Percentiles rank a stretch among this genome's conserved stretches.
These are phyloP conservation scores for Pseudopithomyces chartarum DNA, from an alignment of 2,329 filamentous ascomycete species.

Conservation along the genomic window DNA sequence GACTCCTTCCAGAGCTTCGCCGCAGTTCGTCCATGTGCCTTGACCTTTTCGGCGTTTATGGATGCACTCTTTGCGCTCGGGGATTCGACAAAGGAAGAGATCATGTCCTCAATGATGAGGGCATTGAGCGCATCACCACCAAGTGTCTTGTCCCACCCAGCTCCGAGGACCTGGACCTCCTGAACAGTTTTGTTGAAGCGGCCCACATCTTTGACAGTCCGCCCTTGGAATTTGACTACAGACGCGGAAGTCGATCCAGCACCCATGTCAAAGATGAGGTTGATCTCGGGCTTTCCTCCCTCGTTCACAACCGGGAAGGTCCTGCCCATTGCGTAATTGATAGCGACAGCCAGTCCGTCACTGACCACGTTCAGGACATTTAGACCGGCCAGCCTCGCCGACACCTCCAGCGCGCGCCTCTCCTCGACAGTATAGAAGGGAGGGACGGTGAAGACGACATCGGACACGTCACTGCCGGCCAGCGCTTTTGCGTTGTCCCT, in stretches of 20 bases:
- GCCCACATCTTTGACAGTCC: constrained; percentile 86
- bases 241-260: constrained; percentile 92
- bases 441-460: constrained; percentile 87
- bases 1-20: constrained; percentile 94
- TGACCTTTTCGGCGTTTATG: constrained; percentile 67
- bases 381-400: constrained; percentile 85
- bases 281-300: constrained; percentile 84
- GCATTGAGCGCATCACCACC: constrained; percentile 90
- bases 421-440: constrained; percentile 90
- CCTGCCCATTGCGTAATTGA: constrained; percentile 92
- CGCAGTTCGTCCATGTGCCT: constrained; percentile 79
- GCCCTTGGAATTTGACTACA: constrained; percentile 85
- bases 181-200: constrained; percentile 97
- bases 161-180: constrained; percentile 86
- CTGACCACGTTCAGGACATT: constrained; percentile 84
- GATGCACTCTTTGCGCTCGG: constrained; percentile 65
- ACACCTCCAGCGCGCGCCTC: constrained; percentile 81
- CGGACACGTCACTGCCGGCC: constrained; percentile 77
- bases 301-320: constrained; percentile 85
- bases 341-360: constrained; percentile 87
- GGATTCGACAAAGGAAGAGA: constrained; percentile 76
- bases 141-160: constrained; percentile 86
- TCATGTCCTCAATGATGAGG: constrained; percentile 87
- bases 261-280: constrained; percentile 97
- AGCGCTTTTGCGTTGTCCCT: constrained; percentile 84